phyloP scores from a whole-genome alignment of 2,329 filamentous ascomycete species.

The Exutisphaerella laricina region DNA sequence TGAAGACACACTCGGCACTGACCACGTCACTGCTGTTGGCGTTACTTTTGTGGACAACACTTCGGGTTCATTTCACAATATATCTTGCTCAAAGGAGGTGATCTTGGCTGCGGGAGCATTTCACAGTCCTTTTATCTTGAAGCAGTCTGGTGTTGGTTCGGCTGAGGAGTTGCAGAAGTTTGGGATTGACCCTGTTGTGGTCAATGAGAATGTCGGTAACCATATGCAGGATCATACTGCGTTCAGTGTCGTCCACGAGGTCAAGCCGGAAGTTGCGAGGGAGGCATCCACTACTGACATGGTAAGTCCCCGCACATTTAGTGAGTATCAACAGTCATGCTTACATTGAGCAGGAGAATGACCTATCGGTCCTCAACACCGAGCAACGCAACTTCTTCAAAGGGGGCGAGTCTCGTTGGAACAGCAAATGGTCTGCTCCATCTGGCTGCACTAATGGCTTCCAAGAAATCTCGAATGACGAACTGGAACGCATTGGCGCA shows the following conservation, averaged over 20 bases:
- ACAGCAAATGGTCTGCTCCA: constrained; percentile 17
- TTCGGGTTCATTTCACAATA: constrained; percentile 17
- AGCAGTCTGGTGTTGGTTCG: constrained; percentile 59
- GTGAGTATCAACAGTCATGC: too few relatives aligned
- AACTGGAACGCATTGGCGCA: constrained; percentile 11
- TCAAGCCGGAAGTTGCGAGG: constrained; percentile 21
- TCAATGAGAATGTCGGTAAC: constrained; percentile 58
- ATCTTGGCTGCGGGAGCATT: constrained; percentile 51
- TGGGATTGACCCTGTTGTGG: constrained; percentile 50
- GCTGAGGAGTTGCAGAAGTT: constrained; percentile 48
- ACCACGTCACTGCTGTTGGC: constrained; percentile 9
- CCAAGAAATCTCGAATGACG: constrained; percentile 14
- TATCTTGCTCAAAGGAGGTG: constrained; percentile 37
- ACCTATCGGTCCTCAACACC: constrained; percentile 8
- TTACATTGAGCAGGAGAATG: too few relatives aligned
- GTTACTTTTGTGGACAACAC: constrained; percentile 15
- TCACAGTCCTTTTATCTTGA: constrained; percentile 60
- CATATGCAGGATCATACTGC: constrained; percentile 56
- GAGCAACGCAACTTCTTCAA: constrained; percentile 15
- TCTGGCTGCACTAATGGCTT: constrained; percentile 18
- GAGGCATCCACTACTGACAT: constrained; percentile 12
- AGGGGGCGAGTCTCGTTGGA: constrained; percentile 7
- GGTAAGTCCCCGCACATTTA: too few relatives aligned
- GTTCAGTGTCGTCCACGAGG: constrained; percentile 33
- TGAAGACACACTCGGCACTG: constrained; percentile 8